Conservation (phyloP, 257 asterid genomes). For the Linaria vulgaris region DNA sequence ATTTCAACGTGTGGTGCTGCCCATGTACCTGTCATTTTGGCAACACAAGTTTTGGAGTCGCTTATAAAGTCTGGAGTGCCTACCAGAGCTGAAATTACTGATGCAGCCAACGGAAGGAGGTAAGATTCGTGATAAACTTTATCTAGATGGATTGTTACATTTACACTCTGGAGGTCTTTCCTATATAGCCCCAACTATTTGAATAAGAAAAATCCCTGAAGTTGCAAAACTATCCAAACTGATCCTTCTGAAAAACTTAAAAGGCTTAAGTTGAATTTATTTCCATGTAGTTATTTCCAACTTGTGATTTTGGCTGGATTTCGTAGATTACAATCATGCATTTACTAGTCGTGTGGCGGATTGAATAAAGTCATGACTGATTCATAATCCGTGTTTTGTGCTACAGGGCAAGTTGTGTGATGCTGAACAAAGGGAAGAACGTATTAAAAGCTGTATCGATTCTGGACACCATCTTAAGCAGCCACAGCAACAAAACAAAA, state of each 20-base stretch:
- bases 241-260: no score
- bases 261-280: no score
- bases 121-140: conserved; percentile 18
- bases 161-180: no score
- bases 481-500: conserved; percentile 34
- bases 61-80: conserved; percentile 68
- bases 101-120: conserved; percentile 72
- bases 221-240: no score
- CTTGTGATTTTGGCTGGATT: no score
- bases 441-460: conserved; percentile 52
- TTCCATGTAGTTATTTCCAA: no score
- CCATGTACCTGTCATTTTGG: conserved; percentile 66
- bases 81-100: conserved; percentile 66
- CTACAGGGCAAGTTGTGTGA: conserved; percentile 66
- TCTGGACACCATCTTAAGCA: conserved; percentile 46
- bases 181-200: no score
- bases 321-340: no score
- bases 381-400: neutral
- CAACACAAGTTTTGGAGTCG: conserved; percentile 72
- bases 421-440: conserved; percentile 74
- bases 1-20: conserved; percentile 57
- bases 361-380: neutral
- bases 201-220: no score
- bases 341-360: no score
- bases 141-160: no score